These are phyloP conservation scores for Hyaloscypha variabilis DNA, from an alignment of 495 filamentous ascomycete genomes.

Conservation along the genomic window DNA sequence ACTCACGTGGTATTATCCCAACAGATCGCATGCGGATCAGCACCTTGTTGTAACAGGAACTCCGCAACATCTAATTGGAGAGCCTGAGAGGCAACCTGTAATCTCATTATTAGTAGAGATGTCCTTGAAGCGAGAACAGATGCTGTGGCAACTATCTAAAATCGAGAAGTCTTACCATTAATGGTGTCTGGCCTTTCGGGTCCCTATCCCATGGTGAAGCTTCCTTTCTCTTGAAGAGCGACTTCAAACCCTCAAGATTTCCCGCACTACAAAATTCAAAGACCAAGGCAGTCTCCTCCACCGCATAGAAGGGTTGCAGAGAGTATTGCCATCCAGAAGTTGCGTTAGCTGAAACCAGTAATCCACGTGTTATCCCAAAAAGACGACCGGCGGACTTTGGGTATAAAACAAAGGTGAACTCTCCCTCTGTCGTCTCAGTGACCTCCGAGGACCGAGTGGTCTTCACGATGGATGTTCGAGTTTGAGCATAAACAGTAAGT, in stretches of 20 bases:
- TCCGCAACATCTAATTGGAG: conserved; percentile 13
- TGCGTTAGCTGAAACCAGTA: conserved; percentile 1
- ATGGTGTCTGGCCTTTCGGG: conserved; percentile 12
- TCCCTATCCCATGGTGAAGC: conserved; percentile 27
- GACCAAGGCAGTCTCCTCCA: conserved; percentile 20
- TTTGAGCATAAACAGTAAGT: background rate
- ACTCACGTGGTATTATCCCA: conserved; percentile 6
- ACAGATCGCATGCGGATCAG: conserved; percentile 6
- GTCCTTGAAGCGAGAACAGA: no score
- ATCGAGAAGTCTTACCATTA: conserved; percentile 11
- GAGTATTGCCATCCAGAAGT: conserved; percentile 16
- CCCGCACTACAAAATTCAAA: conserved; percentile 30
- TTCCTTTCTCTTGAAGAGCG: conserved; percentile 24
- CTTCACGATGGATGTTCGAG: background rate
- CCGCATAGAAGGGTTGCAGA: conserved; percentile 13
- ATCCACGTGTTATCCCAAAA: conserved; percentile 7
- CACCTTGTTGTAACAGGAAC: conserved; percentile 15
- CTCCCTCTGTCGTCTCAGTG: background rate
- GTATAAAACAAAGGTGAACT: background rate
- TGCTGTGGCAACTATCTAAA: no score
- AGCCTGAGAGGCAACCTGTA: conserved; percentile 12
- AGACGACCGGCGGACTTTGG: background rate
- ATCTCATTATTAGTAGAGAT: no score
- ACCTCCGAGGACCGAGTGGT: background rate
- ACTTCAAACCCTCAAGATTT: conserved; percentile 24